Evolutionary conservation across 2,329 filamentous ascomycete species (phyloP).

Genomic region (Botrytis squamosa): DNA sequence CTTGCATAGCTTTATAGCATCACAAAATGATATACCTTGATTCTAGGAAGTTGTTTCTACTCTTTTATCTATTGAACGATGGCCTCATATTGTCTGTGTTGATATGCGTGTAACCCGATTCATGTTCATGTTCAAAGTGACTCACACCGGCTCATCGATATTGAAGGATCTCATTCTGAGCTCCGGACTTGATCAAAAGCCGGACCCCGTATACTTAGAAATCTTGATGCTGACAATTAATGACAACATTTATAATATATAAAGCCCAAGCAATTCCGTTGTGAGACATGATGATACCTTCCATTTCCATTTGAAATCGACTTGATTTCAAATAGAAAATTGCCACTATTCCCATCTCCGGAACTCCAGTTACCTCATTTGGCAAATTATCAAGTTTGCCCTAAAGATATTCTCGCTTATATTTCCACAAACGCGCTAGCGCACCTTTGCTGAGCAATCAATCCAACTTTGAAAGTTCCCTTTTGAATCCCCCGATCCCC

Average conservation of each 20-base stretch:
- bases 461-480: constrained; percentile 8
- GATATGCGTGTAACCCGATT: background rate
- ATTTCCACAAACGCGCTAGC: constrained; percentile 8
- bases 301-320: background rate
- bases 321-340: constrained; percentile 18
- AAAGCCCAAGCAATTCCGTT: constrained; percentile 21
- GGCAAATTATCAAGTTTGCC: constrained; percentile 6
- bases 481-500: constrained; percentile 24
- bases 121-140: background rate
- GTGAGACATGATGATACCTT: constrained; percentile 19
- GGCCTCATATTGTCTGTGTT: background rate
- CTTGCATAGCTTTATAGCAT: constrained; percentile 30
- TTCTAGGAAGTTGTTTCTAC: constrained; percentile 15
- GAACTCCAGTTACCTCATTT: constrained; percentile 8
- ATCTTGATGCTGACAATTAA: constrained; percentile 1
- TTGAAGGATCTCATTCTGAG: background rate
- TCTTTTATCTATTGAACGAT: background rate
- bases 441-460: constrained; percentile 7
- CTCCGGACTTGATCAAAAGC: background rate
- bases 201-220: background rate
- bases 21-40: constrained; percentile 31
- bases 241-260: background rate
- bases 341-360: constrained; percentile 15
- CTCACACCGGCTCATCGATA: background rate
- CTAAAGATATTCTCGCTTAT: constrained; percentile 21